A percentile compares a stretch with the other conserved stretches of the same genome.
Conservation (phyloP, 2,329 filamentous ascomycete genomes). For the Metarhizium anisopliae region DNA sequence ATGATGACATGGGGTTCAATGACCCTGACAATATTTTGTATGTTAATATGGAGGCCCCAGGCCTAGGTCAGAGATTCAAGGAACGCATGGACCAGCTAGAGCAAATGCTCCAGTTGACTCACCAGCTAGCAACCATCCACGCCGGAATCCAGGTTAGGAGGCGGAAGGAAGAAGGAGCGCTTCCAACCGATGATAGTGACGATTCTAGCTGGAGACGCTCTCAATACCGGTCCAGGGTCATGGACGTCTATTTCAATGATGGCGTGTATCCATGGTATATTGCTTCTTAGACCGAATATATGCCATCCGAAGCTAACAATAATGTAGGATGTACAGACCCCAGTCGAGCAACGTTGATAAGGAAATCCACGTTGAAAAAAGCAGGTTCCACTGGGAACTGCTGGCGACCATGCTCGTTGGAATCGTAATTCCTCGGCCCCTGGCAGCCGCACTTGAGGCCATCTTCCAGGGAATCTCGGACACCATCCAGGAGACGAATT, state of each 20-base stretch:
- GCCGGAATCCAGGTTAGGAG: constrained; percentile 2
- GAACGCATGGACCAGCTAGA: constrained; percentile 1
- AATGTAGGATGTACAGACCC: background rate
- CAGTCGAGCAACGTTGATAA: background rate
- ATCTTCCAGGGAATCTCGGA: background rate
- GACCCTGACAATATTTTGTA: constrained; percentile 3
- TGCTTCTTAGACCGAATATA: background rate
- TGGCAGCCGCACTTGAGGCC: background rate
- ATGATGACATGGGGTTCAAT: constrained; percentile 2
- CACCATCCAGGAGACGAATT: background rate
- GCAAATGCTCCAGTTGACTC: constrained; percentile 6
- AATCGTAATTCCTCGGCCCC: background rate
- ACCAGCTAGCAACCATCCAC: constrained; percentile 6
- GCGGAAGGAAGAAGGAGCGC: constrained; percentile 1
- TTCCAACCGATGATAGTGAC: background rate
- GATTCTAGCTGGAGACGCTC: background rate
- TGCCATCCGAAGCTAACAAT: background rate
- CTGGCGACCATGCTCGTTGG: background rate
- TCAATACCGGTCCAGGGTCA: background rate
- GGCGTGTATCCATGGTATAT: background rate
- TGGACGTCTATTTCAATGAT: background rate
- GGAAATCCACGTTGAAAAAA: background rate
- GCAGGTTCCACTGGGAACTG: background rate
- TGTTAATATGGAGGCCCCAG: background rate
- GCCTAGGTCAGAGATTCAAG: background rate